phyloP scores from a whole-genome alignment of 306 rosid species.

The Cercis canadensis region DNA sequence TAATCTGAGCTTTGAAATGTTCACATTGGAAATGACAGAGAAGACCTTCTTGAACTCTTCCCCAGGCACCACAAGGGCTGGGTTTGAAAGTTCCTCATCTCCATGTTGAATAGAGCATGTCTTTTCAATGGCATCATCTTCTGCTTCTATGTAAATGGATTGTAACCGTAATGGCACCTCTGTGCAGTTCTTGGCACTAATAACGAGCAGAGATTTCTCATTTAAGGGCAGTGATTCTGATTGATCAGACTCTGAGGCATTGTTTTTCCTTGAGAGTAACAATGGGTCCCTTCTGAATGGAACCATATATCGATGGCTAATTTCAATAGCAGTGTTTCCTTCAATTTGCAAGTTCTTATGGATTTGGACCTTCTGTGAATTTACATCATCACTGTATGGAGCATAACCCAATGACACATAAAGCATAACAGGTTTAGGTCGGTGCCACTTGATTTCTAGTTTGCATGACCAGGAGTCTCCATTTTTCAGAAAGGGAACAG shows the following conservation, averaged over 20 bases:
- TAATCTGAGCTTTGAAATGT: slow-evolving; percentile 56
- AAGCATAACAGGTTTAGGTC: slow-evolving; percentile 91
- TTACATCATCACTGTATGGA: slow-evolving; percentile 53
- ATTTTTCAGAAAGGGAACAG: slow-evolving; percentile 76
- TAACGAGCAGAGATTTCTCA: slow-evolving; percentile 64
- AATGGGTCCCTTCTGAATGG: slow-evolving; percentile 83
- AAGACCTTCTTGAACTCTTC: slow-evolving; percentile 92
- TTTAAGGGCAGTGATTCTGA: slow-evolving; percentile 66
- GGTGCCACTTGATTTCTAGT: slow-evolving; percentile 93
- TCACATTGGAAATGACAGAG: slow-evolving; percentile 58
- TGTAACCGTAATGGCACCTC: slow-evolving; percentile 73
- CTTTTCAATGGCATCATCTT: slow-evolving; percentile 51
- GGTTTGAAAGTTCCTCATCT: slow-evolving; percentile 49
- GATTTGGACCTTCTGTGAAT: slow-evolving; percentile 72
- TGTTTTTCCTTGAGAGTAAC: slow-evolving; percentile 73
- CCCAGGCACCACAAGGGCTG: slow-evolving; percentile 74
- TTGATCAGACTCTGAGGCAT: slow-evolving; percentile 60
- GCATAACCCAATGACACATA: slow-evolving; percentile 83
- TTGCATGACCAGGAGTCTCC: slow-evolving; percentile 92
- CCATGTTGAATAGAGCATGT: slow-evolving; percentile 64
- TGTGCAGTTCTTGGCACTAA: slow-evolving; percentile 73
- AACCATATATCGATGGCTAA: slow-evolving; percentile 68
- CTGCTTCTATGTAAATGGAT: slow-evolving; percentile 67
- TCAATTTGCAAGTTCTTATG: slow-evolving; percentile 95
- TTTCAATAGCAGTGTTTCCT: slow-evolving; percentile 71